These are phyloP conservation scores for Cryphonectria carpinicola DNA, from an alignment of 2,329 filamentous ascomycete genomes.

Conservation along the genomic window DNA sequence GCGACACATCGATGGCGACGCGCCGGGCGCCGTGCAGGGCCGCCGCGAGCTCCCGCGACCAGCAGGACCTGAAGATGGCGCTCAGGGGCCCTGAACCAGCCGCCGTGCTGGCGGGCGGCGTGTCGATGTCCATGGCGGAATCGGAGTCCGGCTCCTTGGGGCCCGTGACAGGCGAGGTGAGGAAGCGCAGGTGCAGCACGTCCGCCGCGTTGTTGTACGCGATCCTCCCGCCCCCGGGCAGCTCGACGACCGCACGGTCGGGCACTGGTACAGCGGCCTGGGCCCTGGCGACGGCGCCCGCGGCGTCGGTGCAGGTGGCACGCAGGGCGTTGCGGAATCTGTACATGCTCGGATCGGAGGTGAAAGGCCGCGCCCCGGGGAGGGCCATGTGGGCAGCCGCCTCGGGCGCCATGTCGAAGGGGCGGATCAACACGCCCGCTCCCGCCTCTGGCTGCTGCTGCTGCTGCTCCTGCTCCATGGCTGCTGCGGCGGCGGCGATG, in stretches of 20 bases:
- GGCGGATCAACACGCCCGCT: slow-evolving; percentile 16
- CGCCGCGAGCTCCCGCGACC: slow-evolving; percentile 22
- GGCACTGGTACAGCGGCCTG: slow-evolving; percentile 2
- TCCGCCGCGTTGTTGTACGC: slow-evolving; percentile 27
- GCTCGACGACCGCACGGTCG: slow-evolving; percentile 7
- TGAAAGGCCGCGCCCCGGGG: slow-evolving; percentile 5
- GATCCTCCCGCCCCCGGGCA: slow-evolving; percentile 2
- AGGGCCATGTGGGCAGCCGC: not conserved
- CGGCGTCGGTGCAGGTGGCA: slow-evolving; percentile 20
- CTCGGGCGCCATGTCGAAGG: slow-evolving; percentile 9
- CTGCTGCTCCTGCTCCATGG: not conserved
- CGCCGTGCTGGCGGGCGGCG: not conserved
- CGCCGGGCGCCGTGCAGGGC: slow-evolving; percentile 27
- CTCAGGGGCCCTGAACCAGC: slow-evolving; percentile 17
- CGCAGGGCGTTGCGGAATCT: slow-evolving; percentile 16
- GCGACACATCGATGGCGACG: slow-evolving; percentile 28
- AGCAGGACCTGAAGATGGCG: slow-evolving; percentile 24
- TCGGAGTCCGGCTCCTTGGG: not conserved
- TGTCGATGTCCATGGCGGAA: slow-evolving; percentile 10
- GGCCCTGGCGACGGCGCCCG: not conserved
- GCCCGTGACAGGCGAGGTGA: not conserved
- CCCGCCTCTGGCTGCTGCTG: slow-evolving; percentile 10
- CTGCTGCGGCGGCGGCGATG: not conserved
- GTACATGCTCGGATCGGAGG: slow-evolving; percentile 26
- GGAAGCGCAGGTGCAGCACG: slow-evolving; percentile 28